A percentile compares a stretch with the other conserved stretches of the same genome.
Conservation (phyloP, 176 grass and related monocot species). For the Tillandsia leiboldiana region DNA sequence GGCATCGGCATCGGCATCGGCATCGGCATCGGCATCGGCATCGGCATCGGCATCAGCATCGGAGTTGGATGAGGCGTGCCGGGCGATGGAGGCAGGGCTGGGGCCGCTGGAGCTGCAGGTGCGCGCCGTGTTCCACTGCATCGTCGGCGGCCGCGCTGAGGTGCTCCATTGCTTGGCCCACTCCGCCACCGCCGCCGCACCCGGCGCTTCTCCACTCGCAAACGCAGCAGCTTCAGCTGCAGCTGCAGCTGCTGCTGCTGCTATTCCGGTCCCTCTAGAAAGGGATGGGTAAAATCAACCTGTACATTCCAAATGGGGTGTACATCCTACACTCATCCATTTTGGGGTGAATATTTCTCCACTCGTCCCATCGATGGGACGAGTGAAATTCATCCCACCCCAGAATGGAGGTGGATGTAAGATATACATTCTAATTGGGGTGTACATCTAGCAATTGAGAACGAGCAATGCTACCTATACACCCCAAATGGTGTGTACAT, state of each 20-base stretch:
- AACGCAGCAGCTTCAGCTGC: slow-evolving; percentile 17
- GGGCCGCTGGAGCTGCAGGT: slow-evolving; percentile 68
- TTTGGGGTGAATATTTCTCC: no score
- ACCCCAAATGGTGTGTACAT: no score
- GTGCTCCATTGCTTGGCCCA: slow-evolving; percentile 45
- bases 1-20: slow-evolving; percentile 1
- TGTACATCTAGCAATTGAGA: no score
- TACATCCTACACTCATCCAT: no score
- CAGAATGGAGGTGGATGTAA: no score
- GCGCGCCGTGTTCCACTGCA: slow-evolving; percentile 68
- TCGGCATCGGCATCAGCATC: slow-evolving; percentile 27
- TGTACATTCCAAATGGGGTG: no score
- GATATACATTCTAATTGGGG: no score
- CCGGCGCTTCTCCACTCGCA: no score
- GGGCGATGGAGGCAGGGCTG: slow-evolving; percentile 54
- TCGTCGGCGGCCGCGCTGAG: slow-evolving; percentile 54
- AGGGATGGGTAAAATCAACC: no score
- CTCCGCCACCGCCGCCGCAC: slow-evolving; percentile 13
- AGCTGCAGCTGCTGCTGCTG: slow-evolving; percentile 11
- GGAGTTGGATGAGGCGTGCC: slow-evolving; percentile 51
- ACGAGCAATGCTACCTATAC: no score
- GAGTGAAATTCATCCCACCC: no score
- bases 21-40: slow-evolving; percentile 18
- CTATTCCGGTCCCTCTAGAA: neutral
- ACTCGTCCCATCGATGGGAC: no score